A percentile compares a stretch with the other conserved stretches of the same genome.
Evolutionary conservation across 2,329 filamentous ascomycete genomes (phyloP).

Genomic region (Knufia fluminis): DNA sequence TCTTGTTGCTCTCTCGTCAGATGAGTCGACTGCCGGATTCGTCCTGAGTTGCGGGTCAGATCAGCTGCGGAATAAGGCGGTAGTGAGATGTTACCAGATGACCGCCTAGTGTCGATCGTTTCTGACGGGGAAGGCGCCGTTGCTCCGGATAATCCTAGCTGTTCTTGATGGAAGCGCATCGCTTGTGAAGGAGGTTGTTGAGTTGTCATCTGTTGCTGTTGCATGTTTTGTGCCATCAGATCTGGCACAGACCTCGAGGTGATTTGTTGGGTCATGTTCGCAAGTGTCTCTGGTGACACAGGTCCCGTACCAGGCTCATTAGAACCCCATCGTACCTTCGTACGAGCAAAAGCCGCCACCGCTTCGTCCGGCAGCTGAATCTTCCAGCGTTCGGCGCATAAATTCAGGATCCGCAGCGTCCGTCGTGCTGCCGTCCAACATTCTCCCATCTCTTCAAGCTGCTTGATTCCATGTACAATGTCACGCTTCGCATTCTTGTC

Average conservation of each 20-base stretch:
- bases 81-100: constrained; percentile 19
- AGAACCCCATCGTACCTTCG: constrained; percentile 67
- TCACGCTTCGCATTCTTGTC: constrained; percentile 86
- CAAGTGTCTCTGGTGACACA: constrained; percentile 1
- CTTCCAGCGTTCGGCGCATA: constrained; percentile 81
- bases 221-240: constrained; percentile 18
- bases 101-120: constrained; percentile 15
- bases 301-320: neutral
- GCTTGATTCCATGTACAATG: constrained; percentile 80
- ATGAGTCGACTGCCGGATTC: constrained; percentile 16
- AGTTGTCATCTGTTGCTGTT: constrained; percentile 24
- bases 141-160: constrained; percentile 10
- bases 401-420: constrained; percentile 73
- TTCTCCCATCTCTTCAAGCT: constrained; percentile 91
- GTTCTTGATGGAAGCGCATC: constrained; percentile 10
- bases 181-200: constrained; percentile 18
- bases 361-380: constrained; percentile 82
- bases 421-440: constrained; percentile 85
- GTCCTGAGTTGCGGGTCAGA: constrained; percentile 15
- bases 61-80: constrained; percentile 24
- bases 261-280: constrained; percentile 18
- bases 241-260: constrained; percentile 16
- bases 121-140: constrained; percentile 15
- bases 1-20: constrained; percentile 26
- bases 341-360: constrained; percentile 60